These are phyloP conservation scores for Ophiostoma tasmaniense DNA, from an alignment of 2,329 filamentous ascomycete genomes.

Conservation along the genomic window DNA sequence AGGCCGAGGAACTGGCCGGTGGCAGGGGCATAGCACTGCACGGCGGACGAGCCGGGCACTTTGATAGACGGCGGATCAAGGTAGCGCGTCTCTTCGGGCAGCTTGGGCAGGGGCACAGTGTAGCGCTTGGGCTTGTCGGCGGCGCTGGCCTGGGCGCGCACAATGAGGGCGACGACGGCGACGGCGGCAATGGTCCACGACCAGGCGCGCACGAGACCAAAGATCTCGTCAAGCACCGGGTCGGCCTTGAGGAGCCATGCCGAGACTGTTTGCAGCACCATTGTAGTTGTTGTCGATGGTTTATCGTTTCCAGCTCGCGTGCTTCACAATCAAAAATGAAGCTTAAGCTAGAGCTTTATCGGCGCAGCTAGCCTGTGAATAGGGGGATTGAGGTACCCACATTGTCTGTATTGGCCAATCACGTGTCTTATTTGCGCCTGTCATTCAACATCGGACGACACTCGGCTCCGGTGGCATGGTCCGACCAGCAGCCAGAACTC, in stretches of 20 bases:
- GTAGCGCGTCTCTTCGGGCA: slow-evolving; percentile 44
- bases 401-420: not conserved
- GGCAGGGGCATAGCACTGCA: slow-evolving; percentile 83
- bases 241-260: slow-evolving; percentile 14
- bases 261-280: slow-evolving; percentile 13
- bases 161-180: slow-evolving; percentile 14
- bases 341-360: not conserved
- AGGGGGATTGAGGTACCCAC: not conserved
- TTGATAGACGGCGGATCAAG: slow-evolving; percentile 24
- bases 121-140: slow-evolving; percentile 45
- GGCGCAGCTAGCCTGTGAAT: not conserved
- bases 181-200: slow-evolving; percentile 14
- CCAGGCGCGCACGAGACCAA: slow-evolving; percentile 9
- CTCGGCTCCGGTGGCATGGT: not conserved
- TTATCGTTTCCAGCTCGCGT: slow-evolving; percentile 4
- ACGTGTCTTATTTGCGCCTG: not conserved
- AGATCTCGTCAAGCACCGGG: not conserved
- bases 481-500: not conserved
- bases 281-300: not conserved
- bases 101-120: slow-evolving; percentile 52
- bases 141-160: slow-evolving; percentile 24
- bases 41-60: slow-evolving; percentile 54
- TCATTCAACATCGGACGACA: slow-evolving; percentile 2
- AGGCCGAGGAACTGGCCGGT: slow-evolving; percentile 76
- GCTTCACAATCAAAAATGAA: slow-evolving; percentile 1